Percentiles rank a stretch among this genome's conserved stretches.
Conservation (phyloP, 805 yeast genomes). For the Saccharomycopsis schoenii region DNA sequence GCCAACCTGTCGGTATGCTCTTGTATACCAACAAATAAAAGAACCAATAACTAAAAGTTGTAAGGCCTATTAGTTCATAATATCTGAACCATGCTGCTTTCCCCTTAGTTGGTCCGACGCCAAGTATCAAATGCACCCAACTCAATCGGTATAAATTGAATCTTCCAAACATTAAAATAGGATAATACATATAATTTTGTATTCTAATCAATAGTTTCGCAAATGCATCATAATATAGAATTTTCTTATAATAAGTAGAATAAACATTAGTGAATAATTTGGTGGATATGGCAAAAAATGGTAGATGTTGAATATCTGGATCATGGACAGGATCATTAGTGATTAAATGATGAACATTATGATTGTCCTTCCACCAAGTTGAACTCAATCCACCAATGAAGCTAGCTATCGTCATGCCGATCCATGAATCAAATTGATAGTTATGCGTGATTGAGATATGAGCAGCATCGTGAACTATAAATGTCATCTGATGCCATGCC, state of each 20-base stretch:
- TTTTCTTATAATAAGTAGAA: slow-evolving; percentile 70
- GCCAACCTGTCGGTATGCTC: slow-evolving; percentile 41
- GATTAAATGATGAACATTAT: slow-evolving; percentile 83
- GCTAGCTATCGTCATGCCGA: slow-evolving; percentile 67
- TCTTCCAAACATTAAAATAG: slow-evolving; percentile 72
- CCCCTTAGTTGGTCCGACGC: slow-evolving; percentile 72
- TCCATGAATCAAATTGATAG: slow-evolving; percentile 62
- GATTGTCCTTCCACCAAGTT: slow-evolving; percentile 95
- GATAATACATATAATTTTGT: slow-evolving; percentile 67
- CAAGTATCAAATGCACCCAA: slow-evolving; percentile 66
- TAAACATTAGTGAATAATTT: slow-evolving; percentile 58
- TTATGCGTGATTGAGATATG: slow-evolving; percentile 77
- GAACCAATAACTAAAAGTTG: slow-evolving; percentile 72
- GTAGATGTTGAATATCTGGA: slow-evolving; percentile 89
- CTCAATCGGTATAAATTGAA: slow-evolving; percentile 76
- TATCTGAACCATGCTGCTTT: slow-evolving; percentile 82
- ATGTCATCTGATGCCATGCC: slow-evolving; percentile 85
- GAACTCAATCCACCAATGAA: slow-evolving; percentile 80
- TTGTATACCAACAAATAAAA: slow-evolving; percentile 52
- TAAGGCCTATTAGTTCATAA: slow-evolving; percentile 61
- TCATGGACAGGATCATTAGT: slow-evolving; percentile 93
- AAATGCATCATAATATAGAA: slow-evolving; percentile 54
- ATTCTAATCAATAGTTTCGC: slow-evolving; percentile 51
- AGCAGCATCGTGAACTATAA: slow-evolving; percentile 86
- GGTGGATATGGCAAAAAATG: slow-evolving; percentile 80